Evolutionary conservation across 2,329 filamentous ascomycete species (phyloP).

Genomic region (Drechslerella coelobrocha): DNA sequence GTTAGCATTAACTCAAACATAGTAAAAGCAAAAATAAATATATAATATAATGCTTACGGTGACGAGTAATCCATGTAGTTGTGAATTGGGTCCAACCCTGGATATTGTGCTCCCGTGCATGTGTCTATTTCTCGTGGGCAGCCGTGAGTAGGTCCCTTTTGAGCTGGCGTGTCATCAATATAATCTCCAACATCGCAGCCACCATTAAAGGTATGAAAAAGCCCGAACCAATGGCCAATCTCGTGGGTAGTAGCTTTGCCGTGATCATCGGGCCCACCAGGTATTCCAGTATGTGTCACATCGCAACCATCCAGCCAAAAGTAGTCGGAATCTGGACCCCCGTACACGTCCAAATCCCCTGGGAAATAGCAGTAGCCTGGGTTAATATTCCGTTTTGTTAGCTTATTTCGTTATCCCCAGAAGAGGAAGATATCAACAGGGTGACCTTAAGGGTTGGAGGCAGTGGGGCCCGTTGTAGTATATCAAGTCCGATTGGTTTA

Average conservation of each 20-base stretch:
- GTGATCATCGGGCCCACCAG: neutral
- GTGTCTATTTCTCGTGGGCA: constrained; percentile 54
- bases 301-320: constrained; percentile 59
- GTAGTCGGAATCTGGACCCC: too few relatives aligned
- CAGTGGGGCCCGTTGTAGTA: too few relatives aligned
- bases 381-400: too few relatives aligned
- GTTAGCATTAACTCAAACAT: too few relatives aligned
- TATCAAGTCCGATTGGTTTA: too few relatives aligned
- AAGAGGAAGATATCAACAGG: too few relatives aligned
- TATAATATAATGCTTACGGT: neutral
- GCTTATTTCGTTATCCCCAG: too few relatives aligned
- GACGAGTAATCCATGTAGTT: constrained; percentile 57
- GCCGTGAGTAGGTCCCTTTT: constrained; percentile 51
- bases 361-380: constrained; percentile 45
- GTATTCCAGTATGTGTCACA: constrained; percentile 54
- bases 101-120: constrained; percentile 51
- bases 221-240: constrained; percentile 57
- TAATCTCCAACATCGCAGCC: constrained; percentile 54
- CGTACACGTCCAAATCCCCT: constrained; percentile 51
- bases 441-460: too few relatives aligned
- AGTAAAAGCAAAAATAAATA: too few relatives aligned
- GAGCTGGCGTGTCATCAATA: constrained; percentile 55
- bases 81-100: constrained; percentile 55
- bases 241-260: constrained; percentile 55
- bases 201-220: constrained; percentile 56